Evolutionary conservation across 179 eudicot species (phyloP), one percentile per base, ranked within the genome.

Genomic region (Heliamphora ciliata): DNA sequence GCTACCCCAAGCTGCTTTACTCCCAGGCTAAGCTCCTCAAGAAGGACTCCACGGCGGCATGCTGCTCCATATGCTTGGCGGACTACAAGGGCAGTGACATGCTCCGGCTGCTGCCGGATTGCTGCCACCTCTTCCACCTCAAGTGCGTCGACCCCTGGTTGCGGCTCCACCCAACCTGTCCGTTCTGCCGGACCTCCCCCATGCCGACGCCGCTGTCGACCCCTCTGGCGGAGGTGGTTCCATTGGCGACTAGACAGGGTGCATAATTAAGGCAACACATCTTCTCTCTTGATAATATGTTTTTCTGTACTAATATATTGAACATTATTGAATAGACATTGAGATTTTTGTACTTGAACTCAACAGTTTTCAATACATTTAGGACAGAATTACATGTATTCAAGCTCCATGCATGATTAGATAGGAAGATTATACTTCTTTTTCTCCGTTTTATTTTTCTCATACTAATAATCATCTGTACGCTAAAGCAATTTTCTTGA

Each of bases 11-110:
- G 84, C 58, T 89, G 79, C 76, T 84, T 1, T 95, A 93, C 59
- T 91, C 97, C 10, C 83, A 90, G 59, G 88, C 84, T 0, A 88
- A 82, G 61, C 17, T 50, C 5, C 72, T 61, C 4, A 81, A 84
- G 54, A 83, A 89, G 56, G 89, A 88, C 48, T 89, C 96, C 1
- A 86, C 90, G 2, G 80, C 86, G 31, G 84, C 81, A 17, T 87
- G 94, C 74, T 95, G 98, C 52, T 91, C 92, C 6, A 91, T 91
- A 40, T 91, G 92, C 70, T 55, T 91, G 75, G 90, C 90, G 17
- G 92, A 91, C 13, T 91, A 88, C 21, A 91, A 86, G 48, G 89
- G 89, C 67, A 85, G 79, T 2, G 92, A 89, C 50, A 88, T 83
- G 87, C 54, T 91, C 63, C 79, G 92, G 6, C 81, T 91, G 84